Percentiles rank a stretch among this genome's conserved stretches.
Conservation (phyloP, 2,329 filamentous ascomycete genomes). For the Microsporum ferrugineum region DNA sequence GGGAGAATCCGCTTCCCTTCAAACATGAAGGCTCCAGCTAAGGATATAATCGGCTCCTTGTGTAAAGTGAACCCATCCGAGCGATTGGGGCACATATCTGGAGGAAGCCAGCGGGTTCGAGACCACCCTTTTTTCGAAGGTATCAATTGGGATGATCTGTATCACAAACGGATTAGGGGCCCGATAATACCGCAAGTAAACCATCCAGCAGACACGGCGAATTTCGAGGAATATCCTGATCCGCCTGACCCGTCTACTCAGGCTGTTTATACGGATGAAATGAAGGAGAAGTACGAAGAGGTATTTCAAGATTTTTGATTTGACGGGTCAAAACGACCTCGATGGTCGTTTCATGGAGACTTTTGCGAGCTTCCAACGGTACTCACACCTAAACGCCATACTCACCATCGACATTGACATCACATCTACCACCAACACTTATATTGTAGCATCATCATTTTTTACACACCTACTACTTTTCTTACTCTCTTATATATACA, state of each 20-base stretch:
- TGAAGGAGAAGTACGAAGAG: slow-evolving; percentile 49
- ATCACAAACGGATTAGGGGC: slow-evolving; percentile 47
- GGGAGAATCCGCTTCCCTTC: slow-evolving; percentile 51
- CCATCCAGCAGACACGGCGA: slow-evolving; percentile 49
- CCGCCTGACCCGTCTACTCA: slow-evolving; percentile 41
- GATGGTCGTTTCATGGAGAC: neutral
- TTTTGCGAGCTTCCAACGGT: too few relatives aligned
- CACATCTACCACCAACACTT: neutral
- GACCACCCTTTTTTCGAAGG: slow-evolving; percentile 50
- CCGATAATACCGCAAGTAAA: slow-evolving; percentile 52
- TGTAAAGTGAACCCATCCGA: slow-evolving; percentile 54
- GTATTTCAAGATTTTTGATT: slow-evolving; percentile 50
- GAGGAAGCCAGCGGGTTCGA: slow-evolving; percentile 49
- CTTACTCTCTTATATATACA: neutral
- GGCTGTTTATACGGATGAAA: slow-evolving; percentile 48
- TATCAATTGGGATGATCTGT: slow-evolving; percentile 53
- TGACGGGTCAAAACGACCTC: neutral
- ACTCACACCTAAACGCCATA: neutral
- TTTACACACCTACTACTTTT: neutral
- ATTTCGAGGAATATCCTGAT: slow-evolving; percentile 55
- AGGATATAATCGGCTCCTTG: slow-evolving; percentile 49
- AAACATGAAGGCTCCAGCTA: slow-evolving; percentile 47
- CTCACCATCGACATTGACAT: neutral
- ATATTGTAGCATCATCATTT: too few relatives aligned
- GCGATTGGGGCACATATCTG: slow-evolving; percentile 51